Evolutionary conservation across 2,329 filamentous ascomycete species (phyloP).

Genomic region (Xylariaceae sp.): DNA sequence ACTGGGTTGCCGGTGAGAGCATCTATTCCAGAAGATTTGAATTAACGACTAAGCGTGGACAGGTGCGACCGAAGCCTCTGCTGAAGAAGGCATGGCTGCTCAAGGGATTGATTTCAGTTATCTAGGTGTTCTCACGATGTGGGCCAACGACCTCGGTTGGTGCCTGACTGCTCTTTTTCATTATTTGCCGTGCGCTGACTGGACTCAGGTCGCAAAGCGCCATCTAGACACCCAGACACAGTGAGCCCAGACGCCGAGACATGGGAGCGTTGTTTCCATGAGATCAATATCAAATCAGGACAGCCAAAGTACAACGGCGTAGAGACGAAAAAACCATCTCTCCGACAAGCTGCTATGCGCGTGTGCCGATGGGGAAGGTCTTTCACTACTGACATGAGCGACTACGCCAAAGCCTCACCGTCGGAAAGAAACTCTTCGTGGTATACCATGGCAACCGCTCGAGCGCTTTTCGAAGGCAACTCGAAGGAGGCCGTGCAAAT

Average conservation of each 20-base stretch:
- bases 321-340: conserved; percentile 60
- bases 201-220: conserved; percentile 41
- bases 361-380: conserved; percentile 69
- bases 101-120: conserved; percentile 69
- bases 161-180: not conserved
- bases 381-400: conserved; percentile 38
- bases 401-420: conserved; percentile 38
- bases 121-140: conserved; percentile 68
- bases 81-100: conserved; percentile 66
- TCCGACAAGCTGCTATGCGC: conserved; percentile 70
- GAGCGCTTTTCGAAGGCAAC: conserved; percentile 70
- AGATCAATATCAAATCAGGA: conserved; percentile 58
- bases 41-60: conserved; percentile 5
- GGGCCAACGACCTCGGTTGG: conserved; percentile 64
- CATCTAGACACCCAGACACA: conserved; percentile 43
- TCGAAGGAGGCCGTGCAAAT: conserved; percentile 65
- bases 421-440: conserved; percentile 48
- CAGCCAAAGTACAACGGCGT: conserved; percentile 61
- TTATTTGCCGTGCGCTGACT: conserved; percentile 3
- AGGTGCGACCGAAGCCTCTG: conserved; percentile 61
- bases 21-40: not conserved
- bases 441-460: conserved; percentile 71
- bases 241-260: conserved; percentile 43
- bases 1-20: conserved; percentile 61
- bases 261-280: conserved; percentile 60